phyloP scores from a whole-genome alignment of 1,284 basidiomycete species.

The Fomitiporia mediterranea region DNA sequence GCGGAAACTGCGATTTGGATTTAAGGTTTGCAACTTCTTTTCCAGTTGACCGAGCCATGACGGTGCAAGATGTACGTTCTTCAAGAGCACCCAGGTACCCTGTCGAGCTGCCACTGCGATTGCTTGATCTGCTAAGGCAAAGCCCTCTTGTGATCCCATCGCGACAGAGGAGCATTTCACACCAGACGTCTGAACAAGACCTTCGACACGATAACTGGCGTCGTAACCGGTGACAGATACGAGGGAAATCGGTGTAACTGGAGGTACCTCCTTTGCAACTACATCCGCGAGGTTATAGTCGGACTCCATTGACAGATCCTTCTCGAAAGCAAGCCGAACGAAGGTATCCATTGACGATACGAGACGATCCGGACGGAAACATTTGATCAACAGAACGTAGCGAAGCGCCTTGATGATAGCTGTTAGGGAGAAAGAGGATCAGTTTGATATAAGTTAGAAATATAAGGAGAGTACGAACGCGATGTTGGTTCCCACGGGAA shows the following conservation, averaged over 20 bases:
- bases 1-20: constrained; percentile 85
- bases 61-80: constrained; percentile 94
- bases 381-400: constrained; percentile 78
- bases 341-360: constrained; percentile 78
- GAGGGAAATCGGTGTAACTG: constrained; percentile 82
- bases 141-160: constrained; percentile 99
- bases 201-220: constrained; percentile 92
- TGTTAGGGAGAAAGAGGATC: constrained; percentile 31
- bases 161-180: constrained; percentile 82
- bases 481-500: constrained; percentile 72
- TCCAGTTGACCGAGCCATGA: constrained; percentile 93
- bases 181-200: constrained; percentile 73
- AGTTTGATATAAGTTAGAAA: constrained; percentile 1
- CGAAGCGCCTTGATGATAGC: constrained; percentile 73
- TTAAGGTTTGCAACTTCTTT: constrained; percentile 92
- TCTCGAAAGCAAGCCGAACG: constrained; percentile 69
- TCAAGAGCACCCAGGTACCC: constrained; percentile 91
- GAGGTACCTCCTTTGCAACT: constrained; percentile 74
- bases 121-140: constrained; percentile 88
- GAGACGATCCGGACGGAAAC: constrained; percentile 85
- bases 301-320: constrained; percentile 71
- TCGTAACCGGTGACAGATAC: constrained; percentile 96
- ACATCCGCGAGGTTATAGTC: constrained; percentile 72
- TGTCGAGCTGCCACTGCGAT: constrained; percentile 87
- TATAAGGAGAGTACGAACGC: constrained; percentile 44